Conservation (phyloP, 2,329 filamentous ascomycete species). For the Cercospora canescens region DNA sequence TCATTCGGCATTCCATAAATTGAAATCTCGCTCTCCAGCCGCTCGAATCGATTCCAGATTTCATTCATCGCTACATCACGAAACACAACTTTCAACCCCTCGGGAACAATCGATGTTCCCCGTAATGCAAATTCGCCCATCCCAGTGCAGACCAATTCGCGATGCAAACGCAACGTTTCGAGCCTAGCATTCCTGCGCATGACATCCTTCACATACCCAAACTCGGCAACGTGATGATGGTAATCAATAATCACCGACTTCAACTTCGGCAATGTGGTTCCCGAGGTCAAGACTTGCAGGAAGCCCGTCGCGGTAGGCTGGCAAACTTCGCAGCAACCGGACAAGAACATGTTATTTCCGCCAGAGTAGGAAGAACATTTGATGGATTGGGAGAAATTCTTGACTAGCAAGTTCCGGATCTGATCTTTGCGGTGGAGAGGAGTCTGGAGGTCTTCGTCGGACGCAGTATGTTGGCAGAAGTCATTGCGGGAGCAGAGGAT, state of each 20-base stretch:
- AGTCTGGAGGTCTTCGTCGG: constrained; percentile 13
- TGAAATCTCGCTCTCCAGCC: background rate
- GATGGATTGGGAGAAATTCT: constrained; percentile 23
- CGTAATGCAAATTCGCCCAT: constrained; percentile 16
- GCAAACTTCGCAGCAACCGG: constrained; percentile 23
- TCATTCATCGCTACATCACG: background rate
- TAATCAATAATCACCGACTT: constrained; percentile 19
- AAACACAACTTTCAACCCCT: background rate
- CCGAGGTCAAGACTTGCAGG: constrained; percentile 11
- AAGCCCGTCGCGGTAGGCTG: constrained; percentile 20
- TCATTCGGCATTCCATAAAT: constrained; percentile 10
- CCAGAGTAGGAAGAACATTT: constrained; percentile 22
- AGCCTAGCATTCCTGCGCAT: constrained; percentile 15
- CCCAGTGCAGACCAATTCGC: constrained; percentile 10
- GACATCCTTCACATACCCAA: constrained; percentile 19
- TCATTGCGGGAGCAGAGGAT: constrained; percentile 35
- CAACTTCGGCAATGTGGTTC: constrained; percentile 9
- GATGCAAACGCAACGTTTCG: constrained; percentile 8
- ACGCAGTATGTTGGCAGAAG: constrained; percentile 19
- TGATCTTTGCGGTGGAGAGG: constrained; percentile 20
- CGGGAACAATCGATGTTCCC: background rate
- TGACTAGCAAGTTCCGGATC: constrained; percentile 18
- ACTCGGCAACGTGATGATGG: constrained; percentile 20
- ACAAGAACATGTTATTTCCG: constrained; percentile 19
- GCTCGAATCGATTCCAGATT: background rate